Conservation (phyloP, 352 stramenopile species). For the Pythium brassicae region DNA sequence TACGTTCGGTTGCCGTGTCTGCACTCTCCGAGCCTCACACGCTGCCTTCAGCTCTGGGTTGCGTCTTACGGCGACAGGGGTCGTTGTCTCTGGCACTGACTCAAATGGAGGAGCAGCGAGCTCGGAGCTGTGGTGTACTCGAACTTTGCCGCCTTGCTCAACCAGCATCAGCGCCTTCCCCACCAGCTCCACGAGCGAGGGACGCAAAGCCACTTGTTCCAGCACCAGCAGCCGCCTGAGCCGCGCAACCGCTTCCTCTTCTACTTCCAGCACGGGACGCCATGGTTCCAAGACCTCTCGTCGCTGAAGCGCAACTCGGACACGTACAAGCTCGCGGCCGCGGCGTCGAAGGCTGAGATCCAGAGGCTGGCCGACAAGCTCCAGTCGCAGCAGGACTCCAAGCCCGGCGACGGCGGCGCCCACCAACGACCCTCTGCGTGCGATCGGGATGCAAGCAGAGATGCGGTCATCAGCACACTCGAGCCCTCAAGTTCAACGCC, state of each 20-base stretch:
- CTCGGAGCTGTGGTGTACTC: constrained; percentile 34
- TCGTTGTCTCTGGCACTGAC: neutral
- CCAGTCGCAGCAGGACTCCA: constrained; percentile 26
- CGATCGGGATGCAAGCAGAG: no score
- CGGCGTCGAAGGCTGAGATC: constrained; percentile 31
- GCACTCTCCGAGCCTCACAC: no score
- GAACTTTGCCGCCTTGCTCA: constrained; percentile 27
- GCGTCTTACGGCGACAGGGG: neutral
- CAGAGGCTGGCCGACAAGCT: constrained; percentile 34
- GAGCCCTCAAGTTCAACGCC: neutral
- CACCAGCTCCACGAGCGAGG: neutral
- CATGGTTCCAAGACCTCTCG: constrained; percentile 39
- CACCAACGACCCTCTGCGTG: neutral
- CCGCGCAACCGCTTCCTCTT: constrained; percentile 24
- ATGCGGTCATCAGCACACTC: neutral
- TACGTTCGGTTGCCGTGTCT: neutral
- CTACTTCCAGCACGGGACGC: constrained; percentile 44
- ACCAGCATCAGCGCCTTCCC: neutral
- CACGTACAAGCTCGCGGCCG: constrained; percentile 14
- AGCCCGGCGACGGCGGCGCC: constrained; percentile 18
- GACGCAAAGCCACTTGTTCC: constrained; percentile 4
- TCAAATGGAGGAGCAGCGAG: constrained; percentile 9
- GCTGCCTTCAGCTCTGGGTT: neutral
- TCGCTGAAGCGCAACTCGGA: constrained; percentile 21
- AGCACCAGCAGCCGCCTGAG: neutral